Base-by-base conservation (phyloP, 1,284 basidiomycete species). In the Ceraceosorus guamensis region DNA sequence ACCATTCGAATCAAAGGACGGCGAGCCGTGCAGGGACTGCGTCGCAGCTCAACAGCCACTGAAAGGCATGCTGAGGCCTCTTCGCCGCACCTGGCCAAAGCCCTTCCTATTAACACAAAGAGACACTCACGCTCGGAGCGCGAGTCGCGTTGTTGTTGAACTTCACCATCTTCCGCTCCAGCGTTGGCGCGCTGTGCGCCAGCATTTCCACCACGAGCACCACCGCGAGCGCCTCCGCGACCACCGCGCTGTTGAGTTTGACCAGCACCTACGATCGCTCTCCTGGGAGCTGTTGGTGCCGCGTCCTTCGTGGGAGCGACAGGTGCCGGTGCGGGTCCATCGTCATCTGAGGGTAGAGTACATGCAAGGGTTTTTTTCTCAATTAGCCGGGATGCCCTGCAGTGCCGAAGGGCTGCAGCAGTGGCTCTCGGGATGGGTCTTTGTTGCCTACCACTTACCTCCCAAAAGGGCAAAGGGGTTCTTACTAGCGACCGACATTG, bases 401-500 rank as follows among this genome's bases (percentile, higher is more conserved):
- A 24, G 24, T 24, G 24, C 24, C 24, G 24, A 24, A 24, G 24
- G 24, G 24, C 24, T 24, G 2, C 24, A 24, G 24, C 24, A 24
- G 24, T 24, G 24, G 24, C 3, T 11, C 41, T 41, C 39, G 37
- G 47, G 1, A 30, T 55, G 30, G 5, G 34, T 8, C 10, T 10
- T n/a, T 16, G 24, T 13, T 41, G 53, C 8, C 6, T 16, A 6
- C 18, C 18, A 70, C 69, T 71, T 53, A 70, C 67, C 73, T 58
- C 70, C 66, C 48, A 76, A 69, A 59, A 73, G 65, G 52, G 66
- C 67, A 65, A 76, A 76, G 53, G 73, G 67, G 71, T 76, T 76
- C 56, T 58, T 69, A 62, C 63, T 71, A 64, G 71, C 71, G 73
- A 75, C 71, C 65, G 71, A 73, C 73, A 76, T 76, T 57, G 4